A percentile compares a stretch with the other conserved stretches of the same genome.
Conservation (phyloP, 2,329 filamentous ascomycete genomes). For the Pyricularia sp. region DNA sequence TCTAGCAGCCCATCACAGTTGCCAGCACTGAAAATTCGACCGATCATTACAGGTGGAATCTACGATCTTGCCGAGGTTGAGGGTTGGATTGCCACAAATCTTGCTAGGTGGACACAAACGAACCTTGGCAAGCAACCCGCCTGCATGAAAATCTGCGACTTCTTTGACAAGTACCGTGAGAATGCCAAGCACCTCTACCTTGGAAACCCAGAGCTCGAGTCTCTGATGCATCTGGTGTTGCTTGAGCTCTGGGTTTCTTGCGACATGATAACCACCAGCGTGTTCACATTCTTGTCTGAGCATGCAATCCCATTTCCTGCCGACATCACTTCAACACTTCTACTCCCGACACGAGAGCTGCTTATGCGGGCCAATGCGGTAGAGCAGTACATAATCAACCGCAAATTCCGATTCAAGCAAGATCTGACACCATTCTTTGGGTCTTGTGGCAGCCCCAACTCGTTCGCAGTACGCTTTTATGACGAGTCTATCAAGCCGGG, state of each 20-base stretch:
- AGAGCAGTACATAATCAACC: neutral
- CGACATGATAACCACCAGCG: neutral
- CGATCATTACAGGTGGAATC: neutral
- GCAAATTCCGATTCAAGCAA: neutral
- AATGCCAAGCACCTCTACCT: neutral
- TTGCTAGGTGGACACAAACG: neutral
- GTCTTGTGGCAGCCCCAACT: neutral
- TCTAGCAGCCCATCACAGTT: neutral
- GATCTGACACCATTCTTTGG: neutral
- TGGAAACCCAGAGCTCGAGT: neutral
- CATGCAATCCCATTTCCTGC: neutral
- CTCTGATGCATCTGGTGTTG: neutral
- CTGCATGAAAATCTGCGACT: neutral
- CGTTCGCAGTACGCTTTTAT: neutral
- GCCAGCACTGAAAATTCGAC: neutral
- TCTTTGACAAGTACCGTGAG: neutral
- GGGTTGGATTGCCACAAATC: neutral
- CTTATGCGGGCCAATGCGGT: neutral
- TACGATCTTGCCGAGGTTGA: neutral
- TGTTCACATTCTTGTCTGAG: neutral
- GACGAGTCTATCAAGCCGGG: neutral
- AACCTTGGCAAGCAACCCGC: neutral
- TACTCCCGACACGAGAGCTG: neutral
- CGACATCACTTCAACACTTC: neutral
- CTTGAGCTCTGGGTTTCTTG: neutral